Percentiles rank a stretch among this genome's conserved stretches.
Conservation (phyloP, 768 basidiomycete genomes). For the Daedaleopsis sinensis region DNA sequence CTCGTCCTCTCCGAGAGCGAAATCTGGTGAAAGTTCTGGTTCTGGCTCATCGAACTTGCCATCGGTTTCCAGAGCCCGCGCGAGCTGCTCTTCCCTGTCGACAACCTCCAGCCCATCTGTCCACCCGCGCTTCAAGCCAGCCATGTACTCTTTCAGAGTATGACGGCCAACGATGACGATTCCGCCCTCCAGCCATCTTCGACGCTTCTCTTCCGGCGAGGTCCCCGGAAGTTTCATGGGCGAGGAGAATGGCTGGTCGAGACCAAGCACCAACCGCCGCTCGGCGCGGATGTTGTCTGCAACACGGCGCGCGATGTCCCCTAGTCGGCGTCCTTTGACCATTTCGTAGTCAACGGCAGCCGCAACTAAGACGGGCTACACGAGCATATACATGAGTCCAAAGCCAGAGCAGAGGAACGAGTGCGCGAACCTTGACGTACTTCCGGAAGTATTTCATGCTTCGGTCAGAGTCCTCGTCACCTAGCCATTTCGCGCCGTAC, state of each 20-base stretch:
- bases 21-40: slow-evolving; percentile 26
- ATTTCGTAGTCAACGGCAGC: slow-evolving; percentile 93
- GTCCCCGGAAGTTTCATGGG: slow-evolving; percentile 53
- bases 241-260: slow-evolving; percentile 53
- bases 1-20: slow-evolving; percentile 38
- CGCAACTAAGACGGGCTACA: slow-evolving; percentile 89
- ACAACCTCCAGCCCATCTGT: slow-evolving; percentile 67
- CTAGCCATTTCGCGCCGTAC: slow-evolving; percentile 90
- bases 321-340: slow-evolving; percentile 78
- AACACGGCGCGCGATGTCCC: slow-evolving; percentile 80
- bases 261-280: slow-evolving; percentile 66
- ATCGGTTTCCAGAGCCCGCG: slow-evolving; percentile 69
- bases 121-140: slow-evolving; percentile 86
- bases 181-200: slow-evolving; percentile 78
- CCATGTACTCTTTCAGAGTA: slow-evolving; percentile 94
- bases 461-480: slow-evolving; percentile 89
- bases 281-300: slow-evolving; percentile 72
- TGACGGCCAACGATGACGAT: slow-evolving; percentile 85
- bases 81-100: slow-evolving; percentile 73
- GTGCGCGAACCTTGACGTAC: slow-evolving; percentile 86
- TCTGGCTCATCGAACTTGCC: slow-evolving; percentile 76
- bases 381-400: slow-evolving; percentile 10
- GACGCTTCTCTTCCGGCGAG: slow-evolving; percentile 52
- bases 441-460: slow-evolving; percentile 89
- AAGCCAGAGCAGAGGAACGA: slow-evolving; percentile 18